Evolutionary conservation across 768 basidiomycete species (phyloP).

Genomic region (Naematelia aurantialba): DNA sequence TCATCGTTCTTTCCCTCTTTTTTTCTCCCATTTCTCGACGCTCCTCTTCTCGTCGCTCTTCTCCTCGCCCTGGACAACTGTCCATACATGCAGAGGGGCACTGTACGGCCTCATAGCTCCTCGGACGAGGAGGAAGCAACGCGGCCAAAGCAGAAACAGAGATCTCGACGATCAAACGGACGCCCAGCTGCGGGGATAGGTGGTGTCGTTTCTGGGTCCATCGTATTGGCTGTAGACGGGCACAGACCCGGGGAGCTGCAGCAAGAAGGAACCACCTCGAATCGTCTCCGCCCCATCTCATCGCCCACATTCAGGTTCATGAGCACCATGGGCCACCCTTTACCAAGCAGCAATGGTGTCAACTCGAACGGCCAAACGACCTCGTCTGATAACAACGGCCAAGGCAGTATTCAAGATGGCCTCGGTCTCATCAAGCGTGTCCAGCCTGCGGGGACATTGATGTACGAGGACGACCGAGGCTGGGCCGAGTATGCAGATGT

Average conservation of each 20-base stretch:
- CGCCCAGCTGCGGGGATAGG: constrained; percentile 4
- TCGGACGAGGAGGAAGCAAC: constrained; percentile 12
- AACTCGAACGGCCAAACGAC: neutral
- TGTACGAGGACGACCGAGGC: constrained; percentile 43
- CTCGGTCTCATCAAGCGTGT: constrained; percentile 22
- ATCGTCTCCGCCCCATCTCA: neutral
- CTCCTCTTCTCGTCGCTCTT: constrained; percentile 1
- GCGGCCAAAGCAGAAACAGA: constrained; percentile 4
- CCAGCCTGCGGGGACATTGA: constrained; percentile 21
- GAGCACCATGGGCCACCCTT: constrained; percentile 2
- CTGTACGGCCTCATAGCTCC: constrained; percentile 11
- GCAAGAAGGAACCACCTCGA: neutral
- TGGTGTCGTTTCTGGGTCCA: neutral
- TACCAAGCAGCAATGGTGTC: neutral
- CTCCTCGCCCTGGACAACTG: neutral
- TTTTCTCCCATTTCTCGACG: neutral
- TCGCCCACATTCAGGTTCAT: neutral
- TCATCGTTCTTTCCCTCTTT: neutral
- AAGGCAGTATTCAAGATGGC: neutral
- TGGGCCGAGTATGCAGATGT: constrained; percentile 17
- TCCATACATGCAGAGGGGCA: constrained; percentile 32
- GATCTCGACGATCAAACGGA: constrained; percentile 9
- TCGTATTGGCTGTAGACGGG: neutral
- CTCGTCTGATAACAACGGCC: constrained; percentile 2
- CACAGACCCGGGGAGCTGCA: neutral